Base-by-base conservation (phyloP, 257 asterid genomes). In the Nemophila menziesii region DNA sequence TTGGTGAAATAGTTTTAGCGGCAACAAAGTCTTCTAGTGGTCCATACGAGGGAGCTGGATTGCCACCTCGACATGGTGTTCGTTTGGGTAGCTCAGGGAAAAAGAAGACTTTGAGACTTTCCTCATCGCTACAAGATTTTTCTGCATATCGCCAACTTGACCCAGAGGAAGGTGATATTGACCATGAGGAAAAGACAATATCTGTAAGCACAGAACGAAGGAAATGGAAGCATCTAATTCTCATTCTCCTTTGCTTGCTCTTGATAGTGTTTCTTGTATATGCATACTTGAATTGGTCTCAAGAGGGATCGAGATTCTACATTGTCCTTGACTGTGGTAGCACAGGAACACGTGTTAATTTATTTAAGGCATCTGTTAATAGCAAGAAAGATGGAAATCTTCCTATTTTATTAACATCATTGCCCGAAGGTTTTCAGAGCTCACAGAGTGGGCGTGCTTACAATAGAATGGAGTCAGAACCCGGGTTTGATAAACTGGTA, bases 301-400 rank as follows among this genome's bases (percentile, higher is more conserved):
- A 43, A 12, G 93, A 80, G 39, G 43, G 62, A 18, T 56, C 94
- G 37, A 79, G 73, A 63, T 85, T 58, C 62, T 90, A 74, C 51
- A 82, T 90, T 39, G 96, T 85, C 54, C 75, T 90, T 52, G 96
- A 90, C 61, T 82, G 99, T 61, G 99, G 99, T 43, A 90, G 99
- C 72, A 90, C 96, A 2, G 99, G 99, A 33, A 81, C 94, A 64
- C 96, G 99, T 39, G 92, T 85, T 55, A 81, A 79, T 68, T 93
- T 90, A 42, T 85, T 85, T 58, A 68, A 79, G 69, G 93, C 94
- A 23, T 67, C 82, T 3, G 39, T 67, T 39, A 75, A 79, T 61
- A 61, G 57, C 40, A 48, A 69, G 18, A 74, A 70, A 22, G 85
- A 77, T 43, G 70, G 65, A 18, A 64, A 54, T 44, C 92, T 90